These are phyloP conservation scores for Ricinus communis DNA, from an alignment of 345 rosid genomes.

Conservation along the genomic window DNA sequence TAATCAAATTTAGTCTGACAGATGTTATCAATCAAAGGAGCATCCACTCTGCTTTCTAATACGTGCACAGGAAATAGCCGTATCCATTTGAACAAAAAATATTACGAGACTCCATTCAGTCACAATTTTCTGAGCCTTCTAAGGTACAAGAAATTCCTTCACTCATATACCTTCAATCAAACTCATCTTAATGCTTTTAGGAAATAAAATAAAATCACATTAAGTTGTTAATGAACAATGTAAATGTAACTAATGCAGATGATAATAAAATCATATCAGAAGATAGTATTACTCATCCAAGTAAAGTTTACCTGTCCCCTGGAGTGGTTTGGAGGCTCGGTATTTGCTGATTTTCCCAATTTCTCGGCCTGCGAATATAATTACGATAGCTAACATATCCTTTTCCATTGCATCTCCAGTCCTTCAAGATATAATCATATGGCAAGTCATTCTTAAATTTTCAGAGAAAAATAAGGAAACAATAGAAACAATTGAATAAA, in stretches of 20 bases:
- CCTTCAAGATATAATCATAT: conserved; percentile 45
- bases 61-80: not conserved
- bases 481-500: too few relatives aligned
- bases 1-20: not conserved
- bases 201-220: not conserved
- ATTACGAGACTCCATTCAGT: not conserved
- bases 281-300: not conserved
- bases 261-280: not conserved
- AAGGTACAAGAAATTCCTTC: not conserved
- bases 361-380: conserved; percentile 77
- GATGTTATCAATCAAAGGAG: conserved; percentile 3
- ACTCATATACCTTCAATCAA: too few relatives aligned
- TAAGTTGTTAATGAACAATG: not conserved
- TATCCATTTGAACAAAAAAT: not conserved
- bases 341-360: conserved; percentile 63
- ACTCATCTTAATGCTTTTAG: too few relatives aligned
- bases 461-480: too few relatives aligned
- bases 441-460: conserved; percentile 7
- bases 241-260: not conserved
- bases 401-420: conserved; percentile 93
- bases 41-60: not conserved
- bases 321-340: conserved; percentile 77
- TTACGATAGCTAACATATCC: conserved; percentile 85
- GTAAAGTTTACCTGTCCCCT: conserved; percentile 69
- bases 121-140: not conserved